A percentile compares a stretch with the other conserved stretches of the same genome.
phyloP scores from a whole-genome alignment of 805 yeast species.

The Yamadazyma akitaensis region DNA sequence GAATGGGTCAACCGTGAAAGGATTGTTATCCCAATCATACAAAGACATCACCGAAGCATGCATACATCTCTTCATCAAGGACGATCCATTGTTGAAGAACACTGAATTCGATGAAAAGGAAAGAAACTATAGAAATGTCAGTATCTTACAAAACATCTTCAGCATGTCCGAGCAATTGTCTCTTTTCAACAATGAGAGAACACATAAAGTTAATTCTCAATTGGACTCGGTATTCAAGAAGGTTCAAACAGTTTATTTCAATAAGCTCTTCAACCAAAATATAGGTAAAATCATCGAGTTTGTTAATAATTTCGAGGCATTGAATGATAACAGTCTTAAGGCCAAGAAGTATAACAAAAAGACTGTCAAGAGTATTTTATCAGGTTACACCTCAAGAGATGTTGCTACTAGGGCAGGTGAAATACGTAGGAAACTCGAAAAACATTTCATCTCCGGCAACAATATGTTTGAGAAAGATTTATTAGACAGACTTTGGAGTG shows the following conservation, averaged over 20 bases:
- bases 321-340: conserved; percentile 49
- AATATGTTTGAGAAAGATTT: conserved; percentile 51
- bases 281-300: conserved; percentile 69
- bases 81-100: conserved; percentile 43
- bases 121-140: conserved; percentile 37
- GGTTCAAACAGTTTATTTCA: conserved; percentile 31
- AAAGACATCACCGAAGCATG: conserved; percentile 30
- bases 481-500: conserved; percentile 63
- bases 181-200: conserved; percentile 21
- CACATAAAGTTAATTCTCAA: conserved; percentile 20
- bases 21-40: conserved; percentile 29
- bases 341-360: conserved; percentile 64
- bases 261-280: conserved; percentile 37
- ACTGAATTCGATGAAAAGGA: conserved; percentile 44
- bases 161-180: conserved; percentile 30
- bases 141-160: conserved; percentile 38
- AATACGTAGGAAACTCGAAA: conserved; percentile 53
- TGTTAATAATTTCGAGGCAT: conserved; percentile 58
- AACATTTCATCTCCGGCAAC: conserved; percentile 45
- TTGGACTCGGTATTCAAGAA: conserved; percentile 27
- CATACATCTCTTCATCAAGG: conserved; percentile 33
- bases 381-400: conserved; percentile 57
- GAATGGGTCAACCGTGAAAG: conserved; percentile 18
- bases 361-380: conserved; percentile 54
- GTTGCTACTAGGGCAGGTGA: conserved; percentile 52